A percentile compares a stretch with the other conserved stretches of the same genome.
These are phyloP conservation scores for Globisporangium spinosum DNA, from an alignment of 352 stramenopile species.

Conservation along the genomic window DNA sequence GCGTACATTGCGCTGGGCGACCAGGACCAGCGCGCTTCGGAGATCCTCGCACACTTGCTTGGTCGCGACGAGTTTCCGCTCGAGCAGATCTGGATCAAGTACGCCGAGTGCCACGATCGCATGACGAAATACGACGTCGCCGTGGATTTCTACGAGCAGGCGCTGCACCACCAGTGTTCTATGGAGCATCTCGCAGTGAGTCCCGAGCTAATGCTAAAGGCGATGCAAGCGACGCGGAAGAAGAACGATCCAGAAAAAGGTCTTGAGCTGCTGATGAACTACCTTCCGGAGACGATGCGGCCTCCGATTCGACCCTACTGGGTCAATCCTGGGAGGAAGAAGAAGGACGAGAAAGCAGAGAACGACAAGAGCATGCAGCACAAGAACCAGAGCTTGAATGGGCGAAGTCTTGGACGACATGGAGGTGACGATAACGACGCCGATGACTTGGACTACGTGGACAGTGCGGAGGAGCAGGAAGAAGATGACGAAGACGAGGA, in stretches of 20 bases:
- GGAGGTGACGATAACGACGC: conserved; percentile 7
- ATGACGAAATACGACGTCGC: conserved; percentile 59
- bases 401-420: background rate
- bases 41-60: conserved; percentile 68
- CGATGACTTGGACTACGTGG: background rate
- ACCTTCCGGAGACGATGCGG: conserved; percentile 59
- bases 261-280: conserved; percentile 50
- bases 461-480: conserved; percentile 31
- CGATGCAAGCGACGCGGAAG: conserved; percentile 60
- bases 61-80: conserved; percentile 63
- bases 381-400: background rate
- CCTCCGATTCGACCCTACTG: conserved; percentile 83
- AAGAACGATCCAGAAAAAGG: conserved; percentile 46
- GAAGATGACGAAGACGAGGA: conserved; percentile 52
- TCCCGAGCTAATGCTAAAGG: conserved; percentile 62
- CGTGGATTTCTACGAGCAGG: conserved; percentile 78
- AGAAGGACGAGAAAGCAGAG: conserved; percentile 14
- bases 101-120: conserved; percentile 67
- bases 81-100: conserved; percentile 83
- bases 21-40: conserved; percentile 58
- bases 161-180: conserved; percentile 47
- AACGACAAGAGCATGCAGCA: background rate
- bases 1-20: conserved; percentile 71
- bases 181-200: conserved; percentile 49
- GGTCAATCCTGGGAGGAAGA: conserved; percentile 48